These are phyloP conservation scores for Mucor irregularis DNA, from an alignment of 371 early-diverging fungal genomes.

Conservation along the genomic window DNA sequence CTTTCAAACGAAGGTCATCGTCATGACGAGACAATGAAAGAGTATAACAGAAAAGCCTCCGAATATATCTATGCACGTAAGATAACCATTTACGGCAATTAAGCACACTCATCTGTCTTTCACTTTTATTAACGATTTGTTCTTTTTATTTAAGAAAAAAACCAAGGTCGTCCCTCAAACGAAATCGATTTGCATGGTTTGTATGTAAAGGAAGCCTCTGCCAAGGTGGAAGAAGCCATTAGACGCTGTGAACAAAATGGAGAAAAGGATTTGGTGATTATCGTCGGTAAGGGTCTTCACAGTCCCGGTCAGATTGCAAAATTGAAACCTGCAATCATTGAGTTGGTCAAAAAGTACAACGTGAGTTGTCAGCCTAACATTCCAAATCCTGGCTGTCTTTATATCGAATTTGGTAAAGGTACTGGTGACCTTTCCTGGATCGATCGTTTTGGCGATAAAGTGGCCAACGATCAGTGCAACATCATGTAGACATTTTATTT, in stretches of 20 bases:
- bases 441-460: constrained; percentile 30
- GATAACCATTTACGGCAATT: too few species aligned
- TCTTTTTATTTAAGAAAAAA: constrained; percentile 36
- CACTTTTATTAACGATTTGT: not conserved
- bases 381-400: constrained; percentile 66
- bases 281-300: constrained; percentile 65
- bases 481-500: constrained; percentile 34
- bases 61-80: constrained; percentile 53
- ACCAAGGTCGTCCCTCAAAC: constrained; percentile 41
- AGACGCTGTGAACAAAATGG: constrained; percentile 43
- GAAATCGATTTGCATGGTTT: constrained; percentile 66
- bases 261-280: constrained; percentile 50
- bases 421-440: constrained; percentile 50
- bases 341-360: constrained; percentile 54
- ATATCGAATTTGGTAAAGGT: constrained; percentile 55
- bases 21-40: constrained; percentile 54
- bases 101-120: too few species aligned
- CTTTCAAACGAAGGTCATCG: constrained; percentile 55
- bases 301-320: constrained; percentile 59
- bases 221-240: constrained; percentile 53
- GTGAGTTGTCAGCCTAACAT: constrained; percentile 55
- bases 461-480: constrained; percentile 33
- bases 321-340: constrained; percentile 61
- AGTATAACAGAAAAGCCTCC: constrained; percentile 54
- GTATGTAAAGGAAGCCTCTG: constrained; percentile 59